phyloP scores from a whole-genome alignment of 2,329 filamentous ascomycete species.

The Tolypocladium sp. region DNA sequence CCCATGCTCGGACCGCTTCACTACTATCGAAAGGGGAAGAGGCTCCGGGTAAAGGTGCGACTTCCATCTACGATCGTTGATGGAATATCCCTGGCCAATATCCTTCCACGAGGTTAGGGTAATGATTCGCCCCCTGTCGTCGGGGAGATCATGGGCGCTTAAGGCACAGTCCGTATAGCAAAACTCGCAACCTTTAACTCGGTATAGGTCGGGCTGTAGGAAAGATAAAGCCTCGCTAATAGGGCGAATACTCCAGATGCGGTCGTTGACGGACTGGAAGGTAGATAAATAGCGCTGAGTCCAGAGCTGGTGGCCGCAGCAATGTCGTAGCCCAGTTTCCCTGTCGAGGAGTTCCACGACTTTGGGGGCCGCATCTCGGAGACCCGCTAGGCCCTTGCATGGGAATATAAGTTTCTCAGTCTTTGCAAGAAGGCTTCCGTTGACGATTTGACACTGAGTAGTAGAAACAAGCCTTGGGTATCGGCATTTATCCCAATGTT shows the following conservation, averaged over 20 bases:
- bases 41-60: background rate
- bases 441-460: background rate
- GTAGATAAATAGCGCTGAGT: background rate
- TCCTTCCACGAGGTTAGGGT: background rate
- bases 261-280: accelerated
- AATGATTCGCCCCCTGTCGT: background rate
- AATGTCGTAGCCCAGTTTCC: background rate
- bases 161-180: background rate
- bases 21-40: background rate
- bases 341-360: background rate
- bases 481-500: background rate
- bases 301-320: background rate
- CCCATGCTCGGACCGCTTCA: no score
- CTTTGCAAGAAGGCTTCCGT: background rate
- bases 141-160: background rate
- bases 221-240: background rate
- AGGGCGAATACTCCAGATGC: background rate
- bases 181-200: background rate
- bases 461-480: background rate
- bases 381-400: background rate
- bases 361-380: background rate
- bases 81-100: background rate
- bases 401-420: background rate
- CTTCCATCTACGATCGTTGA: background rate
- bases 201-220: background rate